Evolutionary conservation across 2,329 filamentous ascomycete genomes (phyloP), one percentile per base, ranked within the genome.

Genomic region (Phaeosphaeriaceae sp.): DNA sequence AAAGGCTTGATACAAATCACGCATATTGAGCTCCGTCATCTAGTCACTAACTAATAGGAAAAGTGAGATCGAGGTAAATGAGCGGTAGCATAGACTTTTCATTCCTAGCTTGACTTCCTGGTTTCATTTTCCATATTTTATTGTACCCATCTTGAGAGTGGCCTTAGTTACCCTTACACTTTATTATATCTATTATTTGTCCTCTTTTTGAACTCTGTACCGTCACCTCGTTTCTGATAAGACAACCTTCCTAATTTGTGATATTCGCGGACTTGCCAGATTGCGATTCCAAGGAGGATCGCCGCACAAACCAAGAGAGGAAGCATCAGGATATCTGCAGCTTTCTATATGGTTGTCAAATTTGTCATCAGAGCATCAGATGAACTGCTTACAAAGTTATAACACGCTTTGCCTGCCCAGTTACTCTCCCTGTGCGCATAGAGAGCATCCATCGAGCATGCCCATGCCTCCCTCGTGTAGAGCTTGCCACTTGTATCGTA

Each of bases 391-490:
- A 38, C 35, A 13, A 38, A 38, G 21, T 20, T 38, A 12, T 17
- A 38, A 13, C 35, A 38, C 23, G 35, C 35, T 7, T 20, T 17
- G 20, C 23, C 12, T 11, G 35, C 35, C 35, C 35, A 38, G 18
- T 38, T 13, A 11, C 35, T 20, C 12, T 38, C 35, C 20, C 18
- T 38, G 9, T 38, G 9, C 13, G 35, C 6, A 23, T 38, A 38
- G 13, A 38, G 35, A 20, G 35, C 35, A 12, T 38, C 15, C 35
- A 38, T 41, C 26, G 38, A 41, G 23, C 26, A 41, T 29, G 38
- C 13, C 26, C 38, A 41, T 41, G 26, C 38, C 12, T 30, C 38
- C 13, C 21, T 41, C 17, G 26, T 38, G 15, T 38, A 38, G 9
- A 38, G 18, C 7, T 3, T 41, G n/a, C 26, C 21, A 6, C 26